Evolutionary conservation across 495 filamentous ascomycete species (phyloP).

Genomic region (Tuber umbilicatum): DNA sequence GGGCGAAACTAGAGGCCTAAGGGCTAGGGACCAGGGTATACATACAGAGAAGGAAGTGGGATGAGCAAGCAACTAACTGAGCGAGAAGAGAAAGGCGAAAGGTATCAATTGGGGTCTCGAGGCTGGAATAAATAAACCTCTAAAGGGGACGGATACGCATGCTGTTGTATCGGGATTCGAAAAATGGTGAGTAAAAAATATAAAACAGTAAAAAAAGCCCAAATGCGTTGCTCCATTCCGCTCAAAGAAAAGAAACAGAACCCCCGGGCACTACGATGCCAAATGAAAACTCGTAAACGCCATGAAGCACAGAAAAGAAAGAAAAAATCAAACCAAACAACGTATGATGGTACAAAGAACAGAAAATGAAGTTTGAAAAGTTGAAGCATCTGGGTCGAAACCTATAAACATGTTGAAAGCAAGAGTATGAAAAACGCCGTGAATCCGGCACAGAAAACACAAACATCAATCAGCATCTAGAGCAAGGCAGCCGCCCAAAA

Average conservation of each 20-base stretch:
- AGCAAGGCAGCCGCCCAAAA: slow-evolving; percentile 16
- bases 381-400: slow-evolving; percentile 36
- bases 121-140: slow-evolving; percentile 37
- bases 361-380: slow-evolving; percentile 29
- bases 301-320: slow-evolving; percentile 22
- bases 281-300: slow-evolving; percentile 35
- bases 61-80: neutral
- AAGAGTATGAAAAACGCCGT: slow-evolving; percentile 43
- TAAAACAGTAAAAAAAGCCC: slow-evolving; percentile 19
- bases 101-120: slow-evolving; percentile 10
- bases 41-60: neutral
- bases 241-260: slow-evolving; percentile 15
- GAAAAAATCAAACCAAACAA: slow-evolving; percentile 27
- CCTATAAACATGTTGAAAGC: slow-evolving; percentile 17
- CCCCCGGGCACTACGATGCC: slow-evolving; percentile 26
- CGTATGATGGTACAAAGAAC: slow-evolving; percentile 41
- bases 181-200: slow-evolving; percentile 33
- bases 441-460: slow-evolving; percentile 18
- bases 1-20: neutral
- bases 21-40: neutral
- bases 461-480: slow-evolving; percentile 18
- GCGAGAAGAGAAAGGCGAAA: neutral
- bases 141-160: slow-evolving; percentile 23
- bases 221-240: slow-evolving; percentile 17
- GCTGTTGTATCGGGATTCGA: slow-evolving; percentile 23